Base-by-base conservation (phyloP, 345 rosid species). In the Murraya paniculata region DNA sequence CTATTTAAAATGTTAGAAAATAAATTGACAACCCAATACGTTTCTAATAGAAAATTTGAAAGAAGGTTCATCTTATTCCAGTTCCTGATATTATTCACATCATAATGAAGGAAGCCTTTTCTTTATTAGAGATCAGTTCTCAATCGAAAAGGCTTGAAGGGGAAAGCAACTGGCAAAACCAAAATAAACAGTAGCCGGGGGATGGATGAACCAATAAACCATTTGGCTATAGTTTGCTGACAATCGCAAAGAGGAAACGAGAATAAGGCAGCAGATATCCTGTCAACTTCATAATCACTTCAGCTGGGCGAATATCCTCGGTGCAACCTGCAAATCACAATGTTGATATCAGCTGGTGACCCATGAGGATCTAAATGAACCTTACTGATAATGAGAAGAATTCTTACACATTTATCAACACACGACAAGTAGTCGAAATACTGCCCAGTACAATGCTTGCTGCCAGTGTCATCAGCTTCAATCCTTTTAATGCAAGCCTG, bases 401-500 rank as follows among this genome's bases (percentile, higher is more conserved):
- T 45, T 33, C 84, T 80, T 77, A 82, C 85, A 41, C 77, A 84
- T 81, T 78, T 71, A 68, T 82, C 86, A 56, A 83, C 61, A 67
- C 86, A 83, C 22, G 77, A 45, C 55, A 56, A 45, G 83, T 81
- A 83, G 72, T 86, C 86, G 56, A 86, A 83, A 68, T 86, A 83
- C 77, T 81, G 88, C 45, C 88, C 84, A 0, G 86, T 85, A 68
- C 84, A 83, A 38, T 79, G 88, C 75, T 83, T 83, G 48, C 33
- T 31, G 36, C 64, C 85, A 13, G 30, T 67, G 0, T 79, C 77
- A 71, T 86, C 86, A 27, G 72, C 78, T 55, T 72, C 73, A 61
- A 86, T 68, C 79, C 88, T 83, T 83, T 86, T 86, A 24, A 77
- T 18, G 9, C 88, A 86, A 50, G 79, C 83, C 88, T 86, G 82